Evolutionary conservation across 2,329 filamentous ascomycete genomes (phyloP), one percentile per base, ranked within the genome.

Genomic region (Zasmidium citrigriseum): DNA sequence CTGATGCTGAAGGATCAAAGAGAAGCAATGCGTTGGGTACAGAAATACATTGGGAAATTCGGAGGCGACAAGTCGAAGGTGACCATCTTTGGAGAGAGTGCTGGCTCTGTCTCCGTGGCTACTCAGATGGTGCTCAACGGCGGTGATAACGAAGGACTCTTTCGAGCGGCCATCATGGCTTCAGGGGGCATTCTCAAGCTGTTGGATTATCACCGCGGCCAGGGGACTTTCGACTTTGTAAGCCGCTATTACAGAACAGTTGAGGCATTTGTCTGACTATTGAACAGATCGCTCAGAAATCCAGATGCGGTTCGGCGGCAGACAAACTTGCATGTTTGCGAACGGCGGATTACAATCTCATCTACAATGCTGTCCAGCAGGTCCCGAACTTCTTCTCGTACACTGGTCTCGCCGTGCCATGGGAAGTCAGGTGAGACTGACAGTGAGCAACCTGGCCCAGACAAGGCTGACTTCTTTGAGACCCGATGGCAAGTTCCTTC

Each of bases 91-190:
- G 60, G 59, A 4, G 54, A 62, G 38, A 54, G 48, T 23, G 71
- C 75, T 10, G 77, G 77, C 16, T 63, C 69, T n/a, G 90, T 92
- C 59, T 91, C 88, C 0, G 87, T 90, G 1, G 82, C 88, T 51
- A 83, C 91, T 67, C 90, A 93, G 66, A 90, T 91, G 85, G 77
- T 84, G 0, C 75, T 92, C 3, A 91, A 89, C 64, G 82, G 85
- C 34, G 89, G 90, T 5, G 78, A 93, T 71, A 79, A 85, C 1
- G 29, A 34, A n/a, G 24, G 47, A 3, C 79, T 93, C 0, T 93
- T 93, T 81, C 83, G 87, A 23, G 89, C 78, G 0, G 89, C 80
- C 21, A 92, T 93, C 64, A 92, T 93, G 89, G 83, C 89, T 75
- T 89, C 86, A 1, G 88, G 88, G 1, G 85, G 80, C 57, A 54